phyloP scores from a whole-genome alignment of 495 filamentous ascomycete species.

The Aspergillus hancockii region DNA sequence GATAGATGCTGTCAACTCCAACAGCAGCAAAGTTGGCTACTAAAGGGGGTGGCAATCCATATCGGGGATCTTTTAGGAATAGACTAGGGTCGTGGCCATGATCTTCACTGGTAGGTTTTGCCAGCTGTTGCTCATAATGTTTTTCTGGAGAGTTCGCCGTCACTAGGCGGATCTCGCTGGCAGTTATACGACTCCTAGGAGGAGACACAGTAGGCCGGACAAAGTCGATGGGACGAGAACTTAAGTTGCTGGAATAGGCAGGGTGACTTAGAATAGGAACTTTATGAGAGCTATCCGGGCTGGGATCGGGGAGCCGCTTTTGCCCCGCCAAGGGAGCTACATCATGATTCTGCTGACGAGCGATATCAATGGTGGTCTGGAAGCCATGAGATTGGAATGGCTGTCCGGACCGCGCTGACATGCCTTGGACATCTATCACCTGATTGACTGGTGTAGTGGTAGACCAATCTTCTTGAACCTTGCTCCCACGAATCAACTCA shows the following conservation, averaged over 20 bases:
- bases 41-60: constrained; percentile 61
- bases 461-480: not conserved
- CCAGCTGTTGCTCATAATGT: not conserved
- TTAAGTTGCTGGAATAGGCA: constrained; percentile 7
- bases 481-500: constrained; percentile 3
- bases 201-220: constrained; percentile 22
- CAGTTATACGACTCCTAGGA: constrained; percentile 34
- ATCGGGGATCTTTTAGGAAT: constrained; percentile 62
- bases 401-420: constrained; percentile 30
- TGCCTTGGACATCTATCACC: constrained; percentile 15
- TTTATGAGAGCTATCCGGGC: constrained; percentile 10
- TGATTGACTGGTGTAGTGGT: not conserved
- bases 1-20: constrained; percentile 71
- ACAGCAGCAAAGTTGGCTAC: constrained; percentile 64
- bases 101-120: constrained; percentile 40
- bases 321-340: constrained; percentile 42
- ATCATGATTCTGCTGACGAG: constrained; percentile 38
- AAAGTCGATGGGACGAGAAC: constrained; percentile 15
- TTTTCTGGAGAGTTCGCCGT: constrained; percentile 15
- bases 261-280: constrained; percentile 16
- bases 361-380: constrained; percentile 49
- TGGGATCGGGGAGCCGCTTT: constrained; percentile 37
- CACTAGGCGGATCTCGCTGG: constrained; percentile 41
- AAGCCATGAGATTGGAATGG: constrained; percentile 42
- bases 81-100: constrained; percentile 59